A percentile compares a stretch with the other conserved stretches of the same genome.
These are phyloP conservation scores for Logfia minima DNA, from an alignment of 129 eudicot genomes.

Conservation along the genomic window DNA sequence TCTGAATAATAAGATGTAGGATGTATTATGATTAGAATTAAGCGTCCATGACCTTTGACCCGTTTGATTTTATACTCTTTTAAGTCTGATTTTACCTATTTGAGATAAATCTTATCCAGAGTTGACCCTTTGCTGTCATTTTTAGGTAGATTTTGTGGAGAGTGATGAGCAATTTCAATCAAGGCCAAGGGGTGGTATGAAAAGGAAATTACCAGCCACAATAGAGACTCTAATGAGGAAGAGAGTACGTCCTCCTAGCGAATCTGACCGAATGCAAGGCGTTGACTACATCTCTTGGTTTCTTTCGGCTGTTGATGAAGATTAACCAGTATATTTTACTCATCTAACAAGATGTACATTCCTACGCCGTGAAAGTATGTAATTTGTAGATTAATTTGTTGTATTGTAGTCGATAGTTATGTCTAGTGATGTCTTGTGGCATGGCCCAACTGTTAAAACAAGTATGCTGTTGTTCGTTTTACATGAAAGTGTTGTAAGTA, in stretches of 20 bases:
- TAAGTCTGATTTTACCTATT: background rate
- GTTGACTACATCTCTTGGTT: conserved; percentile 51
- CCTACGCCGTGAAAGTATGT: background rate
- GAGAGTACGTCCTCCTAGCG: conserved; percentile 49
- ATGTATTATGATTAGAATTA: background rate
- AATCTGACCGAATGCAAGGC: conserved; percentile 33
- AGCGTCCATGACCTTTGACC: background rate
- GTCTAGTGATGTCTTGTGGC: background rate
- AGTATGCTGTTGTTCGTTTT: too few species aligned
- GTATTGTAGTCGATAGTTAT: background rate
- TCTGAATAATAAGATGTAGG: background rate
- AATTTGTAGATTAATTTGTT: background rate
- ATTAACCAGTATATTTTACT: conserved; percentile 2
- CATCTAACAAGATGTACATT: background rate
- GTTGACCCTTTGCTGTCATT: background rate
- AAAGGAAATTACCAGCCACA: conserved; percentile 50
- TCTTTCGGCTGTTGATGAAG: conserved; percentile 35
- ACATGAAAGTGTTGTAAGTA: too few species aligned
- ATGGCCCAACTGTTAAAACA: background rate
- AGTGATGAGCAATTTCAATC: conserved; percentile 61
- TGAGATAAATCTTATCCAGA: background rate
- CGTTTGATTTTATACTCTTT: background rate
- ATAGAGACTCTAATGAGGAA: conserved; percentile 55
- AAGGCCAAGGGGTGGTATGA: conserved; percentile 74
- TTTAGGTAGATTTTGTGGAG: conserved; percentile 81